phyloP scores from a whole-genome alignment of 352 stramenopile species.

The Phytophthora ohioensis region DNA sequence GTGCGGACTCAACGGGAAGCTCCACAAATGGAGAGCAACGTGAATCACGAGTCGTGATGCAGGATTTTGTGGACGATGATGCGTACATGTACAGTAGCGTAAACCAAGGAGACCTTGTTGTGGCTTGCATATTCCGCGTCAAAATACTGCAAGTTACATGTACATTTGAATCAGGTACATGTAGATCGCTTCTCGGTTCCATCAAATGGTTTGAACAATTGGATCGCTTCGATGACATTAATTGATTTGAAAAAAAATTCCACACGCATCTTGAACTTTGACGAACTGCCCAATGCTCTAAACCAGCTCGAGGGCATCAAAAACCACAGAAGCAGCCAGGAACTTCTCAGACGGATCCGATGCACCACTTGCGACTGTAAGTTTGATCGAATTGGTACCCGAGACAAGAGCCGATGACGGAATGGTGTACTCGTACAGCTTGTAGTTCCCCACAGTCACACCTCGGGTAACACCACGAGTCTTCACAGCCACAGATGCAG shows the following conservation, averaged over 20 bases:
- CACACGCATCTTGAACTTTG: background rate
- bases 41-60: too few species aligned
- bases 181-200: too few species aligned
- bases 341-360: constrained; percentile 52
- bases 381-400: constrained; percentile 45
- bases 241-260: too few species aligned
- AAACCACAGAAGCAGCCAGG: constrained; percentile 54
- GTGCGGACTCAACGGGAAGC: background rate
- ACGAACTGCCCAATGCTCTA: background rate
- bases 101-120: too few species aligned
- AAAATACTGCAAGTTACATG: too few species aligned
- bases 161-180: too few species aligned
- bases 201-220: too few species aligned
- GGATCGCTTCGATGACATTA: too few species aligned
- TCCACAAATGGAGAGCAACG: too few species aligned
- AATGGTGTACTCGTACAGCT: constrained; percentile 61
- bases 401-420: constrained; percentile 40
- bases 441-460: constrained; percentile 58
- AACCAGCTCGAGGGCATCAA: constrained; percentile 51
- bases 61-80: too few species aligned
- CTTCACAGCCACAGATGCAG: constrained; percentile 48
- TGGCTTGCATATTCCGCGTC: too few species aligned
- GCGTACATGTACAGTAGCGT: too few species aligned
- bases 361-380: constrained; percentile 53
- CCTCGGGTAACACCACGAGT: constrained; percentile 60